Evolutionary conservation across 441 rosid species (phyloP).

Genomic region (Geranium incanum): DNA sequence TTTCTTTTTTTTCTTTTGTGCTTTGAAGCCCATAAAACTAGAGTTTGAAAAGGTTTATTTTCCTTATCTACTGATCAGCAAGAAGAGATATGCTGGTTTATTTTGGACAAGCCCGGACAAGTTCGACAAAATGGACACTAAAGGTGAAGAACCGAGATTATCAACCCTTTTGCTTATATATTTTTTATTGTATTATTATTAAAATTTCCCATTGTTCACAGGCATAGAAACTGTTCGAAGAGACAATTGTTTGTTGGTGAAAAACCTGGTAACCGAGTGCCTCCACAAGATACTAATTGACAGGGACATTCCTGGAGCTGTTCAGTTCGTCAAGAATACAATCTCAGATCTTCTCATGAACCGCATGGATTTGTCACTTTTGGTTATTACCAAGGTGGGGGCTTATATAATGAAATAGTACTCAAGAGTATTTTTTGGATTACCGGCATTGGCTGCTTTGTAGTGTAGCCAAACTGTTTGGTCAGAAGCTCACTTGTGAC

Average conservation of each 20-base stretch:
- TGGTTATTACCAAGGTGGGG: conserved; percentile 88
- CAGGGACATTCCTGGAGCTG: conserved; percentile 84
- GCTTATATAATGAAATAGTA: conserved; percentile 17
- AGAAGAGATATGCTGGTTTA: conserved; percentile 98
- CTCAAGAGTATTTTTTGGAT: conserved; percentile 17
- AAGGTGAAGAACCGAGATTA: conserved; percentile 47
- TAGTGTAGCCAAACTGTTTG: neutral
- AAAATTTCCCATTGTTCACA: conserved; percentile 28
- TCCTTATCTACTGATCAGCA: conserved; percentile 89
- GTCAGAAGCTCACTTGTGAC: neutral
- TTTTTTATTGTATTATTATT: conserved; percentile 8
- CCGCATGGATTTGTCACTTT: conserved; percentile 92
- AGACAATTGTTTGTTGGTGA: conserved; percentile 93
- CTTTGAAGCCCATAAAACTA: conserved; percentile 82
- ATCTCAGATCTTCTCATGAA: conserved; percentile 96
- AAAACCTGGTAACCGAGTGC: conserved; percentile 86
- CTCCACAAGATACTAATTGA: conserved; percentile 83
- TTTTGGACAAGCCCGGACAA: conserved; percentile 76
- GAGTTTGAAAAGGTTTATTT: conserved; percentile 97
- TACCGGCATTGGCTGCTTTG: conserved; percentile 9
- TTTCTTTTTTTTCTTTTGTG: conserved; percentile 12
- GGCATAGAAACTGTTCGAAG: conserved; percentile 98
- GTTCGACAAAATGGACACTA: conserved; percentile 95
- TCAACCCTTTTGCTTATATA: neutral
- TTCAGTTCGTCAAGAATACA: conserved; percentile 78